phyloP scores from a whole-genome alignment of 352 stramenopile genomes.

The Phytophthora meadii region DNA sequence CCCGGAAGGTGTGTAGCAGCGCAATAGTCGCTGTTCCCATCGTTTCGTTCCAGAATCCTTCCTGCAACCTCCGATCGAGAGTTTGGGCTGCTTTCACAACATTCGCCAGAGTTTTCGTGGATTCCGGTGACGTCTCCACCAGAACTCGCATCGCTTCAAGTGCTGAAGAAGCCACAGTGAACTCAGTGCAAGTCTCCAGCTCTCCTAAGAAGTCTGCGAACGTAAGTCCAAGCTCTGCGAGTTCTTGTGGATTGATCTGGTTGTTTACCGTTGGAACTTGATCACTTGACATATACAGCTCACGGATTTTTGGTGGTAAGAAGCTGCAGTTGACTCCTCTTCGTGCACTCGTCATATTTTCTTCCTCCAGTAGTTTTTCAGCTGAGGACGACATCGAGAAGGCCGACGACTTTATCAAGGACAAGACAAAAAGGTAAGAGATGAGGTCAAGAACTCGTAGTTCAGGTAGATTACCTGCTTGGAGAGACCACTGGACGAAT shows the following conservation, averaged over 20 bases:
- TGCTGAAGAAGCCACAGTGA: constrained; percentile 31
- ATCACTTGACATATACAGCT: constrained; percentile 39
- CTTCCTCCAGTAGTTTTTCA: constrained; percentile 26
- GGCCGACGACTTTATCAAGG: constrained; percentile 32
- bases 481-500: constrained; percentile 25
- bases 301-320: constrained; percentile 42
- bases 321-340: constrained; percentile 50
- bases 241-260: constrained; percentile 26
- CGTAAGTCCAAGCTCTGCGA: constrained; percentile 35
- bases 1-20: constrained; percentile 52
- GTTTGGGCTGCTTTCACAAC: constrained; percentile 44
- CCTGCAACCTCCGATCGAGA: constrained; percentile 49
- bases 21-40: constrained; percentile 43
- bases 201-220: constrained; percentile 59
- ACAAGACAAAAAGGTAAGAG: constrained; percentile 2
- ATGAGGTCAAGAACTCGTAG: background rate
- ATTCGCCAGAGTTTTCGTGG: constrained; percentile 39
- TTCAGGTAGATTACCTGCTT: constrained; percentile 27
- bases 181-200: constrained; percentile 49
- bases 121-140: constrained; percentile 29
- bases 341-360: constrained; percentile 10
- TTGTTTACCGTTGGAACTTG: constrained; percentile 7
- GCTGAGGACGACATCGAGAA: constrained; percentile 40
- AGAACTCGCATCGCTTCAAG: constrained; percentile 51
- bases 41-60: constrained; percentile 48